phyloP scores from a whole-genome alignment of 1,284 basidiomycete genomes.

The Heterobasidion occidentale region DNA sequence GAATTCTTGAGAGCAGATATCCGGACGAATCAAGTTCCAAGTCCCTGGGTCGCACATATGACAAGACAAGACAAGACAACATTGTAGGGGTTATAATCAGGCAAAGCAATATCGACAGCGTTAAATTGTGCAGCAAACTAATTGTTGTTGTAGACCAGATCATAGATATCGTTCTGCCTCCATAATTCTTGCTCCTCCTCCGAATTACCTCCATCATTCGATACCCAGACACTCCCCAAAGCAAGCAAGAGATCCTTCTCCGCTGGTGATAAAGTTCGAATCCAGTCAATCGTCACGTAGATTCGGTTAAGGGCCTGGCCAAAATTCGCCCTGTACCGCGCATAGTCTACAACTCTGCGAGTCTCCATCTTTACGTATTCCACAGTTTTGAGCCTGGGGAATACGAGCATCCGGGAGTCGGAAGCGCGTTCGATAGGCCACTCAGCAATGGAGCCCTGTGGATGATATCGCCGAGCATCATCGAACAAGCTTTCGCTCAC shows the following conservation, averaged over 20 bases:
- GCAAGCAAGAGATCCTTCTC: constrained; percentile 9
- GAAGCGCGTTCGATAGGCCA: too few relatives aligned
- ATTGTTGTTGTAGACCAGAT: neutral
- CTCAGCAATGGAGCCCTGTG: neutral
- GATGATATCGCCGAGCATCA: neutral
- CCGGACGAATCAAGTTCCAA: too few relatives aligned
- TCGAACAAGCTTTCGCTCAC: constrained; percentile 14
- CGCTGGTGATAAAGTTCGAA: neutral
- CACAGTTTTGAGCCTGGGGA: constrained; percentile 32
- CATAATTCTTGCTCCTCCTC: neutral
- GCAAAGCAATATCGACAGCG: too few relatives aligned
- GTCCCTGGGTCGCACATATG: too few relatives aligned
- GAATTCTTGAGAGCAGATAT: too few relatives aligned
- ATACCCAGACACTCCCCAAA: neutral
- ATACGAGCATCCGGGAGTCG: constrained; percentile 19
- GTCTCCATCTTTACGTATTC: constrained; percentile 28
- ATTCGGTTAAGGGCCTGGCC: too few relatives aligned
- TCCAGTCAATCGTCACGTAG: neutral
- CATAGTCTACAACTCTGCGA: constrained; percentile 17
- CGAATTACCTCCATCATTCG: neutral
- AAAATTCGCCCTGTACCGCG: too few relatives aligned
- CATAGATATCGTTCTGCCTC: neutral
- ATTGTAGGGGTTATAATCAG: too few relatives aligned
- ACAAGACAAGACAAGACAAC: too few relatives aligned
- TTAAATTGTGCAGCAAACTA: too few relatives aligned